Evolutionary conservation across 352 stramenopile genomes (phyloP).

Genomic region (Phytophthora uliginosa): DNA sequence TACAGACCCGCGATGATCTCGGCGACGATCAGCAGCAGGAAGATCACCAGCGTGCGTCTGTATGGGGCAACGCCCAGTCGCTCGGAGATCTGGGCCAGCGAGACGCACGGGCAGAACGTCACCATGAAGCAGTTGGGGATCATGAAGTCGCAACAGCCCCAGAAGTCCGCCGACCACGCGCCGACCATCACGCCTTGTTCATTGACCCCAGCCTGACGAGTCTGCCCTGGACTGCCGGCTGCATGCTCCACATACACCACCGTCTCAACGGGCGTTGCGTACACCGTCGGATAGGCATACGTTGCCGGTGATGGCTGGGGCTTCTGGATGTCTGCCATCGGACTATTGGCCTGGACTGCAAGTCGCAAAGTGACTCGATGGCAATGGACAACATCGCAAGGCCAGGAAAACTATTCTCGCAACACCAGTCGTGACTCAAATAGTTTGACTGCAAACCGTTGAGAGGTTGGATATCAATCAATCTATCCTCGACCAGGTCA

Average conservation of each 20-base stretch:
- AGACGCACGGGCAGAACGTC: conserved; percentile 62
- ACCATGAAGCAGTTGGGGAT: conserved; percentile 62
- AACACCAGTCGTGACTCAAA: not conserved
- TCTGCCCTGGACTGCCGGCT: not conserved
- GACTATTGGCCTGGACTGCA: not conserved
- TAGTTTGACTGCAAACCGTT: not conserved
- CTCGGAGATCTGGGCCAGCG: conserved; percentile 53
- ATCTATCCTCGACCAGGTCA: not conserved
- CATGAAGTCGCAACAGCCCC: conserved; percentile 47
- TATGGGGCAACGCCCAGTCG: conserved; percentile 48
- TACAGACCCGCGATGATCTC: conserved; percentile 39
- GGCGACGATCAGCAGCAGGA: conserved; percentile 38
- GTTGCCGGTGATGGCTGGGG: conserved; percentile 8
- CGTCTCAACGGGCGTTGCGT: conserved; percentile 23
- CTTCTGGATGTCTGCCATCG: conserved; percentile 36
- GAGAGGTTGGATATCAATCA: not conserved
- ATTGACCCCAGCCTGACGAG: conserved; percentile 1
- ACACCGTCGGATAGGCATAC: conserved; percentile 24
- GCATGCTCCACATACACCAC: conserved; percentile 27
- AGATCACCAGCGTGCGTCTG: conserved; percentile 36
- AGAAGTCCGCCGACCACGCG: conserved; percentile 47
- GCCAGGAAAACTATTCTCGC: not conserved
- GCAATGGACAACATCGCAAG: not conserved
- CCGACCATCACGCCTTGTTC: conserved; percentile 33
- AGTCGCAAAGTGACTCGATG: conserved; percentile 14